Conservation (phyloP, 169 alveolate species). For the Plasmodium cynomolgi region DNA sequence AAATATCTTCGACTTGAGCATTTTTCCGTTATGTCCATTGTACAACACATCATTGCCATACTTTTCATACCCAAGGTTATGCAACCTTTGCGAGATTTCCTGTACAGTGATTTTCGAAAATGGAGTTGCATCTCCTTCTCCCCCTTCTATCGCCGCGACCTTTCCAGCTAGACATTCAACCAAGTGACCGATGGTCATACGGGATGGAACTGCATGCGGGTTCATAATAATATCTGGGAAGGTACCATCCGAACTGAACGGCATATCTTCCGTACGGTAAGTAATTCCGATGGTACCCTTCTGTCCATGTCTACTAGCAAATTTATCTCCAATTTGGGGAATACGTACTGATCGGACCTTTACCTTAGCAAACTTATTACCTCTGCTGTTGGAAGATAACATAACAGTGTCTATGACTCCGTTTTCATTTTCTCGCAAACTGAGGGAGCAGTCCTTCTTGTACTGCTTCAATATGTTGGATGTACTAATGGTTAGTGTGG, state of each 20-base stretch:
- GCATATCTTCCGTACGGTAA: constrained; percentile 98
- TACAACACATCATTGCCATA: constrained; percentile 99
- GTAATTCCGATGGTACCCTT: constrained; percentile 99
- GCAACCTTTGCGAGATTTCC: constrained; percentile 96
- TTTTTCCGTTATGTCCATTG: constrained; percentile 96
- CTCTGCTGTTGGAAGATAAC: constrained; percentile 95
- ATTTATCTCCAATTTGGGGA: constrained; percentile 99
- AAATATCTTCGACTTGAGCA: constrained; percentile 94
- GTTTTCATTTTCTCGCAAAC: constrained; percentile 95
- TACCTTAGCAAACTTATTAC: constrained; percentile 96
- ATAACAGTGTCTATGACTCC: constrained; percentile 97
- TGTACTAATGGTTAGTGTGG: constrained; percentile 68
- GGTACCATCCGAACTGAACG: constrained; percentile 98
- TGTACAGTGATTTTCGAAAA: constrained; percentile 97
- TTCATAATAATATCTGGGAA: constrained; percentile 99
- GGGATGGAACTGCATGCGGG: constrained; percentile 99
- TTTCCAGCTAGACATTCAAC: constrained; percentile 98
- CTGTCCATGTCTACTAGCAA: constrained; percentile 99
- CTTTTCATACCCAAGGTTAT: constrained; percentile 95
- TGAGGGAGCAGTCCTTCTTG: constrained; percentile 94
- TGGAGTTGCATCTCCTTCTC: constrained; percentile 99
- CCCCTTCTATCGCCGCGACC: constrained; percentile 97
- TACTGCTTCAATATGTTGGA: constrained; percentile 26
- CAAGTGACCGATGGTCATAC: constrained; percentile 99
- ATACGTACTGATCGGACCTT: constrained; percentile 94